Evolutionary conservation across 148 eudicot species (phyloP), one percentile per base, ranked within the genome.

Genomic region (Fagopyrum tataricum): DNA sequence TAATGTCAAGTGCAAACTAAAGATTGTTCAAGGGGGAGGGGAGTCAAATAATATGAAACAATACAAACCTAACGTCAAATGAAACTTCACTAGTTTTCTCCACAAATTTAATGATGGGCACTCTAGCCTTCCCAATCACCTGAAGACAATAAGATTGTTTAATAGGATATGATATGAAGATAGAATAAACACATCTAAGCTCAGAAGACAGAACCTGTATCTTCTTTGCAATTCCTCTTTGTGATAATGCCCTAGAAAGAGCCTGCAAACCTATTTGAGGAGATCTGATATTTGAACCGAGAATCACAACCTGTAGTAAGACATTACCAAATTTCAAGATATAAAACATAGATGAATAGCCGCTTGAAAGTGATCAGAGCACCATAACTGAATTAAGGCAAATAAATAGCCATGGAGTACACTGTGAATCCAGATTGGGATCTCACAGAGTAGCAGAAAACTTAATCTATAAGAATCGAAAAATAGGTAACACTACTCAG

Each of bases 81-180:
- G 85, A 70, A 77, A 95, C 70, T 21, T 89, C 89, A 67, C 97
- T 90, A 73, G 74, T 86, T 84, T 88, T 91, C 88, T 95, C 98
- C 80, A 91, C 88, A 86, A 95, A 95, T 77, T 95, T 95, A 59
- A 95, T 80, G 47, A 95, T 95, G 10, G 98, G 98, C 69, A 95
- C 96, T 66, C 96, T 91, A 72, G 98, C 97, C 83, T 85, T 95
- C 49, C 90, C 93, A 72, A 95, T 90, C 69, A 95, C 98, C 98
- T 95, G 81, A 18, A 23, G 72, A 62, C 74, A 66, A 73, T 53
- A 44, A 46, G 47, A 64, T 46, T 46, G 40, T 31, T 62, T 62
- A 37, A 37, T 4, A 62, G 43, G 20, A 42, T 37, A 31, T 37
- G 20, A 42, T 37, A 31, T 37, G 20, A 62, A 62, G 14, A 59